phyloP scores from a whole-genome alignment of 306 rosid species.

The Cicer judaicum region DNA sequence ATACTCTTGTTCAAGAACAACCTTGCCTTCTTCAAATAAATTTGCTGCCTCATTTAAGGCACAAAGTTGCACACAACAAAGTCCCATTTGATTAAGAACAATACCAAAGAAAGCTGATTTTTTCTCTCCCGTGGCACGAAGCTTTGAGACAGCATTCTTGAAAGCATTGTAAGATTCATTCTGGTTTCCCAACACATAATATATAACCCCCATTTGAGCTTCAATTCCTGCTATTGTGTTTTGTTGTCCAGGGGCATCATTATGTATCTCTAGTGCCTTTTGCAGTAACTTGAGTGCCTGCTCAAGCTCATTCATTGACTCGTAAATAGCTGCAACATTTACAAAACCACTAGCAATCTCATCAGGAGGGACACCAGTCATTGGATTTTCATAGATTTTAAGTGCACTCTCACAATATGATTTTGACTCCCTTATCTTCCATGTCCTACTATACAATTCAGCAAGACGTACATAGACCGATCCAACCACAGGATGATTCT shows the following conservation, averaged over 20 bases:
- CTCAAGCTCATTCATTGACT: slow-evolving; percentile 85
- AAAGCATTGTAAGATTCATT: slow-evolving; percentile 72
- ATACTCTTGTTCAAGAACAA: slow-evolving; percentile 65
- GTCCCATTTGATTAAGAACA: slow-evolving; percentile 95
- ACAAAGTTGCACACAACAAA: slow-evolving; percentile 74
- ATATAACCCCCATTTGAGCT: slow-evolving; percentile 93
- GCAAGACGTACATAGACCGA: slow-evolving; percentile 82
- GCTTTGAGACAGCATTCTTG: slow-evolving; percentile 70
- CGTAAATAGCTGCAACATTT: slow-evolving; percentile 82
- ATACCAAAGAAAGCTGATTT: slow-evolving; percentile 86
- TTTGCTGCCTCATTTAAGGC: slow-evolving; percentile 71
- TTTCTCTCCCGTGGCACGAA: slow-evolving; percentile 82
- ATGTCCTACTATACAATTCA: slow-evolving; percentile 77
- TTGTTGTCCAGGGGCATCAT: slow-evolving; percentile 78
- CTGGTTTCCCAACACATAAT: slow-evolving; percentile 74
- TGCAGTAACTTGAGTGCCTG: slow-evolving; percentile 72
- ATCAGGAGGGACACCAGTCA: slow-evolving; percentile 68
- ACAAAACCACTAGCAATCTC: slow-evolving; percentile 87
- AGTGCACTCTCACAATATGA: slow-evolving; percentile 85
- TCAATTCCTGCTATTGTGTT: slow-evolving; percentile 88
- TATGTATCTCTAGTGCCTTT: slow-evolving; percentile 70
- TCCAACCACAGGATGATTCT: slow-evolving; percentile 88
- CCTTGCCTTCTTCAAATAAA: slow-evolving; percentile 84
- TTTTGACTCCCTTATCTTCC: slow-evolving; percentile 80
- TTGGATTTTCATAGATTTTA: slow-evolving; percentile 81